These are phyloP conservation scores for thale cress (Arabidopsis thaliana) DNA, from an alignment of 345 rosid species.

Conservation along the genomic window TAIR10.1 NC_003070.9:23282001-23282500, in stretches of 20 bases:
- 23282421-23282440: conserved; percentile 48
- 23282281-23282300: not conserved
- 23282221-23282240: not conserved
- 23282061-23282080: not conserved
- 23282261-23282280: not conserved
- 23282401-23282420: conserved; percentile 49
- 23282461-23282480: conserved; percentile 40
- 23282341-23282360: not conserved
- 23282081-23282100: not conserved
- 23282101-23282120: not conserved
- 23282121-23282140: not conserved
- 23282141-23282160: not conserved
- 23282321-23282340: not conserved
- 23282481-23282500: conserved; percentile 49
- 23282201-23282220: not conserved
- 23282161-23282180: not conserved
- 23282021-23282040: not conserved
- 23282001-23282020: not conserved
- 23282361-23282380: conserved; percentile 11
- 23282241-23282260: not conserved
- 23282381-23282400: conserved; percentile 44
- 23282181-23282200: not conserved
- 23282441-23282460: conserved; percentile 42
- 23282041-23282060: not conserved
- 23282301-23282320: conserved; percentile 1